Evolutionary conservation across 192 early-diverging fungal genomes (phyloP), one percentile per base, ranked within the genome.

Genomic region (Backusella tarrabulga): DNA sequence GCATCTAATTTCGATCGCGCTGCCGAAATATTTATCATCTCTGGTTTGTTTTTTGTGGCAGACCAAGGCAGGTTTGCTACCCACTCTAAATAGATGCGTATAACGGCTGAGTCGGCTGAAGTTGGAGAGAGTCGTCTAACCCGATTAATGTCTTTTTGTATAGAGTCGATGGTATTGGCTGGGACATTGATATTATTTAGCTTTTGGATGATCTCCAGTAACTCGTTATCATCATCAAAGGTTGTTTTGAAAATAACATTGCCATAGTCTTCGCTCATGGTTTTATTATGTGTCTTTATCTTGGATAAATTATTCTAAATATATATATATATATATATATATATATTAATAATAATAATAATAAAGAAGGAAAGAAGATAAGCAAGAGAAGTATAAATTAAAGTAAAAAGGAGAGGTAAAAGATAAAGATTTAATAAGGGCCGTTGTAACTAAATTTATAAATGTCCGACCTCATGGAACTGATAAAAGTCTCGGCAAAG

Each of bases 41-140:
- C 19, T 14, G 56, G 6, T 29, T 14, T 29, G 1, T 21, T 15
- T 68, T 38, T 87, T 15, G 80, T 77, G 50, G 86, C 87, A 23
- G 78, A 78, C 95, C 94, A 96, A 7, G 95, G 95, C 72, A 96
- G 77, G 46, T 93, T 91, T 1, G 86, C 85, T 5, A 95, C 79
- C 84, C 88, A 90, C 66, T 96, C 94, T 11, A 94, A 77, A 75
- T 96, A 95, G 41, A 83, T 94, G 5, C 93, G 85, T 26, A 93
- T 86, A 8, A 95, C 88, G 63, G 90, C 87, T 79, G 93, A 93
- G 79, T 96, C 94, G 2, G 93, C 88, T 76, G 93, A 90, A 29
- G 86, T 81, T 4, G 90, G 85, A 63, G 91, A 88, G 83, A 95
- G 89, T 34, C 86, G 80, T 71, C 86, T 88, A 23, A 94, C 52